Evolutionary conservation across 441 rosid genomes (phyloP).

Genomic region (Syzygium malaccense): DNA sequence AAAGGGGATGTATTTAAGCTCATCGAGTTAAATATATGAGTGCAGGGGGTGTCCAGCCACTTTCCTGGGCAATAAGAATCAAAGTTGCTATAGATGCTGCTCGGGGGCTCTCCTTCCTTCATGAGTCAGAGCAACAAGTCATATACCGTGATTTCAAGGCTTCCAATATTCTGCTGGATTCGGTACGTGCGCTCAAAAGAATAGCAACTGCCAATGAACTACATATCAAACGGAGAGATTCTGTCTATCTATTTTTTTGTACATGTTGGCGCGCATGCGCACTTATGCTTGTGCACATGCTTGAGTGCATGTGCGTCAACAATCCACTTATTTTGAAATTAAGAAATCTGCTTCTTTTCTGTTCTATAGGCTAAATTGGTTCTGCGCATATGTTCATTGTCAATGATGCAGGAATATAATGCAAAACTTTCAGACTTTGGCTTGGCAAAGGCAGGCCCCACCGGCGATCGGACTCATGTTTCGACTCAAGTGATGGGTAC

Average conservation of each 20-base stretch:
- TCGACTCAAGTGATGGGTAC: constrained; percentile 69
- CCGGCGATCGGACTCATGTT: constrained; percentile 49
- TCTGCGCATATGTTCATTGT: not conserved
- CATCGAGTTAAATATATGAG: not conserved
- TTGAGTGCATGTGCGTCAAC: not conserved
- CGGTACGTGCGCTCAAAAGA: constrained; percentile 21
- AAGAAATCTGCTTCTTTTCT: not conserved
- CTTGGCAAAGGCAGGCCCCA: constrained; percentile 69
- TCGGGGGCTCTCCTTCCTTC: constrained; percentile 54
- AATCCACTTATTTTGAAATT: not conserved
- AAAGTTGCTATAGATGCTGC: constrained; percentile 61
- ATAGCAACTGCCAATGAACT: not conserved
- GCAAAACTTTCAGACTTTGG: constrained; percentile 77
- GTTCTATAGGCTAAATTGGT: not conserved
- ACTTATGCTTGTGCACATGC: not conserved
- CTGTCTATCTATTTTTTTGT: not conserved
- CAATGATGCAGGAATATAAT: constrained; percentile 35
- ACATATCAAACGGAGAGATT: not conserved
- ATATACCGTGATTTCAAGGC: constrained; percentile 76
- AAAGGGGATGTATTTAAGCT: not conserved
- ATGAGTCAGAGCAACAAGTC: constrained; percentile 49
- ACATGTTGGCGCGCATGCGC: not conserved
- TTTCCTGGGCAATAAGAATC: constrained; percentile 55
- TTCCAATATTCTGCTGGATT: constrained; percentile 62
- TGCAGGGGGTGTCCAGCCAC: constrained; percentile 29